phyloP scores from a whole-genome alignment of 2,329 filamentous ascomycete species.

The Penicillium sp. region DNA sequence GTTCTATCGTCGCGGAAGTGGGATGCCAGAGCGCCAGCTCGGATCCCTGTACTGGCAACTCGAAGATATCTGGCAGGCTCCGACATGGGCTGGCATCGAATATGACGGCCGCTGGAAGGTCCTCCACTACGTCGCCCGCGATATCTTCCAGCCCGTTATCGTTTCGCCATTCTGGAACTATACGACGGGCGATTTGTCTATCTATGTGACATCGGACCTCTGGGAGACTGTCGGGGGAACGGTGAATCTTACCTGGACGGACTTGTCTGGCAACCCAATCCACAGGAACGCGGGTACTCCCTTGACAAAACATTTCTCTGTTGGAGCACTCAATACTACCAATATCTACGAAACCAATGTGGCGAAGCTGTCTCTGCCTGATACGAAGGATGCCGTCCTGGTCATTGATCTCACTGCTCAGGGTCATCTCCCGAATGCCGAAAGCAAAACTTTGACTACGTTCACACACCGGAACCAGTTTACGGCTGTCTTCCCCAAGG shows the following conservation, averaged over 20 bases:
- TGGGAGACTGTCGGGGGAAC: slow-evolving; percentile 52
- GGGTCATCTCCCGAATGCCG: slow-evolving; percentile 51
- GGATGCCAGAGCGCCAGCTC: slow-evolving; percentile 57
- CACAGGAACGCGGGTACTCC: slow-evolving; percentile 37
- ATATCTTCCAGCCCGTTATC: slow-evolving; percentile 60
- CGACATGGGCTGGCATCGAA: slow-evolving; percentile 64
- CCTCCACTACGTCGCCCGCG: slow-evolving; percentile 58
- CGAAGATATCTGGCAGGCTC: slow-evolving; percentile 65
- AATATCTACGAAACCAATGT: slow-evolving; percentile 45
- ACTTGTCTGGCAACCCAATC: slow-evolving; percentile 50
- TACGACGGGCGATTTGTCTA: slow-evolving; percentile 50
- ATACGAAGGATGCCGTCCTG: slow-evolving; percentile 43
- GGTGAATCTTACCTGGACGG: slow-evolving; percentile 53
- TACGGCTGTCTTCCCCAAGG: slow-evolving; percentile 48
- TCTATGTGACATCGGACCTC: slow-evolving; percentile 60
- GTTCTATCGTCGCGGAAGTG: slow-evolving; percentile 62
- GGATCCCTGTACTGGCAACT: slow-evolving; percentile 65
- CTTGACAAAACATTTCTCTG: slow-evolving; percentile 38
- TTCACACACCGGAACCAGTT: slow-evolving; percentile 56
- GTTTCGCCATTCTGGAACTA: slow-evolving; percentile 58
- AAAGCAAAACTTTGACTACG: slow-evolving; percentile 30
- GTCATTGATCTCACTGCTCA: slow-evolving; percentile 47
- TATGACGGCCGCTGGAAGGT: slow-evolving; percentile 65
- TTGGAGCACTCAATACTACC: slow-evolving; percentile 56
- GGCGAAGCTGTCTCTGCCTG: slow-evolving; percentile 34